phyloP scores from a whole-genome alignment of 495 filamentous ascomycete species.

The Tuber calosporum region DNA sequence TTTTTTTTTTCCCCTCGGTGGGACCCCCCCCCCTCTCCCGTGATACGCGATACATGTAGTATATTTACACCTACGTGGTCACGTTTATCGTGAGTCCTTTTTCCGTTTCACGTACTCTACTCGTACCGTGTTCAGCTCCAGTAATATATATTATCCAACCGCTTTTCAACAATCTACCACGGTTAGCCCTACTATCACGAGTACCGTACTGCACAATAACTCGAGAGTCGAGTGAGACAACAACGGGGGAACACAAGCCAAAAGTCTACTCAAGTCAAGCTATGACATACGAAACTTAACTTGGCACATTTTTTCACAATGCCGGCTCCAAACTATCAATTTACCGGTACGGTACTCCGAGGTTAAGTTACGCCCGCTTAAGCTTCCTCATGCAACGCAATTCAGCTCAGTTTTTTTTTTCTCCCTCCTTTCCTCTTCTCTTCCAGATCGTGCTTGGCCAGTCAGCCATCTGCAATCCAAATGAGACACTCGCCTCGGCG shows the following conservation, averaged over 20 bases:
- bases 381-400: background rate
- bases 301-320: background rate
- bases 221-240: background rate
- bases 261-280: background rate
- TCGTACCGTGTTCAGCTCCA: background rate
- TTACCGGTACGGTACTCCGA: too few species aligned
- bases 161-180: background rate
- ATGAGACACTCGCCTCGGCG: background rate
- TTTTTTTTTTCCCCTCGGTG: background rate
- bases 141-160: background rate
- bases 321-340: background rate
- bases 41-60: background rate
- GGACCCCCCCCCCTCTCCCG: too few species aligned
- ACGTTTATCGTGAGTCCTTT: background rate
- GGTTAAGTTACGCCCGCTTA: background rate
- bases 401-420: background rate
- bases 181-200: background rate
- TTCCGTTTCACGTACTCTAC: background rate
- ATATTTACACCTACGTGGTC: background rate
- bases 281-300: background rate
- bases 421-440: background rate
- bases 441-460: background rate
- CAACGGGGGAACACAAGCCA: background rate
- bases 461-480: background rate
- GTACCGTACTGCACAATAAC: too few species aligned